phyloP scores from a whole-genome alignment of 768 basidiomycete genomes.

The Tulasnella sp. region DNA sequence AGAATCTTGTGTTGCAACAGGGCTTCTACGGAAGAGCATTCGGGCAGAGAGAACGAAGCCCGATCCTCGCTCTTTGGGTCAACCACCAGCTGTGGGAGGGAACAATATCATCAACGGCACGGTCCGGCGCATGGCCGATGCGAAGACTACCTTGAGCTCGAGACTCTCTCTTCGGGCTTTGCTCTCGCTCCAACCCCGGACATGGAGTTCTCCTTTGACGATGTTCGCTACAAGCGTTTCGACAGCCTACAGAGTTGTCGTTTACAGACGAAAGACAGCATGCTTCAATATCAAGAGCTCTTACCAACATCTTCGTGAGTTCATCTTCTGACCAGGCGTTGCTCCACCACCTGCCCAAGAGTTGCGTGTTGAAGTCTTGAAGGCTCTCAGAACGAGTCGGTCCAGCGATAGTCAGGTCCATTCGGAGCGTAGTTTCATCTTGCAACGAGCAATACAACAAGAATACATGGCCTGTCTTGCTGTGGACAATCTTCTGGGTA shows the following conservation, averaged over 20 bases:
- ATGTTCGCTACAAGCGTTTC: neutral
- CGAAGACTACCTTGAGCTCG: slow-evolving; percentile 3
- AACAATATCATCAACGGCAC: neutral
- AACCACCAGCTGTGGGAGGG: neutral
- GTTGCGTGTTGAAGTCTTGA: slow-evolving; percentile 13
- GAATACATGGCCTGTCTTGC: slow-evolving; percentile 25
- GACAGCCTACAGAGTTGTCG: neutral
- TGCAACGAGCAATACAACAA: slow-evolving; percentile 7
- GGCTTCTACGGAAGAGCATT: slow-evolving; percentile 12
- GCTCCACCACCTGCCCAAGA: slow-evolving; percentile 22
- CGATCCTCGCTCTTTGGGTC: neutral
- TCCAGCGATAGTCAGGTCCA: slow-evolving; percentile 22
- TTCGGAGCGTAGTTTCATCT: neutral
- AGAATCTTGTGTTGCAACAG: slow-evolving; percentile 4
- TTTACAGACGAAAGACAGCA: neutral
- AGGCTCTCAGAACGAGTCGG: neutral
- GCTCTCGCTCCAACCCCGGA: slow-evolving; percentile 18
- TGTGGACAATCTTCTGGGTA: slow-evolving; percentile 26
- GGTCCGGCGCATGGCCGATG: neutral
- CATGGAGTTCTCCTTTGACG: slow-evolving; percentile 19
- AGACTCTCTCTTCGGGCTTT: neutral
- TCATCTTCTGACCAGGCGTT: slow-evolving; percentile 15
- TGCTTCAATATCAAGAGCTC: neutral
- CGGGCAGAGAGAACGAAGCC: neutral
- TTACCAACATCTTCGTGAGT: slow-evolving; percentile 8